Percentiles rank a stretch among this genome's conserved stretches.
phyloP scores from a whole-genome alignment of 2,329 filamentous ascomycete genomes.

The Aspergillus nomiae region DNA sequence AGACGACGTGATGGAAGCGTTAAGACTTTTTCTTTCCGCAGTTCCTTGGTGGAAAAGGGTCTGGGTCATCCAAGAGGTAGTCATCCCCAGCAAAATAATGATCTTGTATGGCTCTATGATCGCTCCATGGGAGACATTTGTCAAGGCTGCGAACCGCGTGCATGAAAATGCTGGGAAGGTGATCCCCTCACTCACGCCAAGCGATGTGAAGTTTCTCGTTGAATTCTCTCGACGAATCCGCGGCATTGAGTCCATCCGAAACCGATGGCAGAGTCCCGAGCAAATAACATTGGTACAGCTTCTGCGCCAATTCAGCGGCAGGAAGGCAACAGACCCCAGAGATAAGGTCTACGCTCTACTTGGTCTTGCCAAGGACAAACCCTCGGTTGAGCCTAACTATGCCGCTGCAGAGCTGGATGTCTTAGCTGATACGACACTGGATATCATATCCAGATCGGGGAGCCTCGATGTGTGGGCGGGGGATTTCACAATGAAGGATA shows the following conservation, averaged over 20 bases:
- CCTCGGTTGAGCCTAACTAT: background rate
- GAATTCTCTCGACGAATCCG: background rate
- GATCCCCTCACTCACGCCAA: background rate
- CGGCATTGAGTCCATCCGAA: background rate
- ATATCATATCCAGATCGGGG: background rate
- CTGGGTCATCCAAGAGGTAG: background rate
- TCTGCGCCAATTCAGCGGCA: background rate
- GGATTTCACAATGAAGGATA: background rate
- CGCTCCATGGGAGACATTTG: background rate
- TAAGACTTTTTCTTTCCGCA: background rate
- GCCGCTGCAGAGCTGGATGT: background rate
- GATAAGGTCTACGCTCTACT: background rate
- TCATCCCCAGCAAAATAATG: background rate
- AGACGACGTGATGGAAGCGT: background rate
- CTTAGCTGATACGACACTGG: background rate
- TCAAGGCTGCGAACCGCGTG: background rate
- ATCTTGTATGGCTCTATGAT: background rate
- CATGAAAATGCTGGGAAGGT: background rate
- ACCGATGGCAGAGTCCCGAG: background rate
- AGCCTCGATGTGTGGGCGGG: background rate
- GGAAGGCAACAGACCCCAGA: background rate
- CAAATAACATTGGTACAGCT: background rate
- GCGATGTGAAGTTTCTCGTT: background rate
- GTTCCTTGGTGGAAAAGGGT: background rate
- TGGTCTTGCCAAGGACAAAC: background rate